Evolutionary conservation across 2,329 filamentous ascomycete genomes (phyloP), one percentile per base, ranked within the genome.

Genomic region (Coniochaeta sp.): DNA sequence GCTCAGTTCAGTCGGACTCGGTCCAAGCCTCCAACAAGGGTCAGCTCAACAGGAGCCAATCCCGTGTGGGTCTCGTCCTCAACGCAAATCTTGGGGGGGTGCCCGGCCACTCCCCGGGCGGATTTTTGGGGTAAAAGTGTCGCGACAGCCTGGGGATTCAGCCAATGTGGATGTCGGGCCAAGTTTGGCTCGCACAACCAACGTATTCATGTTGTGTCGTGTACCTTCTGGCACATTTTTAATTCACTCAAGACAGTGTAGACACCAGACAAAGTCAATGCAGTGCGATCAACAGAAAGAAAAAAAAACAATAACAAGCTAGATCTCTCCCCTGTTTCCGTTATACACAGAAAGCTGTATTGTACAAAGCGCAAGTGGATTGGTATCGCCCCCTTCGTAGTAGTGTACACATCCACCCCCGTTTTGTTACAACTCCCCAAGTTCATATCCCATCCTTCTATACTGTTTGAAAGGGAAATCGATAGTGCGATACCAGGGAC

Each of bases 81-180:
- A 56, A 56, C 54, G 54, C 17, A 56, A 56, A 55, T 55, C 52
- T 55, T 55, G 26, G 52, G 52, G 52, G 52, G n/a, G 14, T 55
- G 22, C 52, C 17, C 52, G 54, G 54, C 7, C 54, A n/a, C 52
- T 55, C 34, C 14, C 24, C 44, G 44, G 44, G 47, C 47, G 22
- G 47, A 31, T 52, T 52, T 52, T 56, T 34, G 54, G 54, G 54
- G 28, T 34, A 56, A 56, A n/a, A 36, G 5, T 56, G n/a, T n/a
- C n/a, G n/a, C 28, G 31, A 56, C 54, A n/a, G 7, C 47, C 47
- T 26, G 3, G 31, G 36, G 19, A 19, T 47, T 22, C 43, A 14
- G 19, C 43, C 43, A n/a, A 47, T 24, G 22, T 17, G 16, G 43
- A 12, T 47, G 11, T 47, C 43, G 43, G 34, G 19, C 16, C 11